Evolutionary conservation across 148 eudicot genomes (phyloP), one percentile per base, ranked within the genome.

Genomic region (Camellia japonica): DNA sequence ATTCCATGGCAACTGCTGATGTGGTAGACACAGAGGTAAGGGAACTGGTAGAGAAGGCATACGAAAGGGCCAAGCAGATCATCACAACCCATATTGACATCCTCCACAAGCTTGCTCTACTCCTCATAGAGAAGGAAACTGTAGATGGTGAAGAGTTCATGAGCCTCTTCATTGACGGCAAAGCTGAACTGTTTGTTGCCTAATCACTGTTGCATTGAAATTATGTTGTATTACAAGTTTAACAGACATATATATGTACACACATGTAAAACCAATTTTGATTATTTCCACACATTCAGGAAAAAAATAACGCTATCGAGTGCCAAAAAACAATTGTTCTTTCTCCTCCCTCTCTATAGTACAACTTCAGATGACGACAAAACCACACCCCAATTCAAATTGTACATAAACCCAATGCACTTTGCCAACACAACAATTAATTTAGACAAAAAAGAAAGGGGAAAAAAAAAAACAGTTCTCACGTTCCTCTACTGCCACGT

Each of bases 91-190:
- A 97, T 75, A 90, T 90, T 15, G 99, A 97, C 87, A 97, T 97
- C 74, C 94, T 97, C 76, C 99, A 97, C 89, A 91, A 90, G 83
- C 94, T 97, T 51, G 97, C 99, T 43, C 91, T 89, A 81, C 88
- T 97, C 55, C 94, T 94, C 30, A 94, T 97, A 20, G 98, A 97
- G 88, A 94, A 97, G 86, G 99, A 97, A 85, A 91, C 92, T 8
- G 98, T 97, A 12, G 99, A 97, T 72, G 99, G 99, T 0, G 99
- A 97, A 85, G 99, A 94, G 84, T 97, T 97, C 83, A 94, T 97
- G 99, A 97, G 99, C 90, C 93, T 97, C 63, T 97, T 97, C 92
- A 97, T 97, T 51, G 99, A 97, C 86, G 99, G 99, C 83, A 82
- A 97, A 88, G 99, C 99, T 46, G 98, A 96, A 73, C 87, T 96